These are phyloP conservation scores for Colletotrichum musae DNA, from an alignment of 2,329 filamentous ascomycete species.

Conservation along the genomic window DNA sequence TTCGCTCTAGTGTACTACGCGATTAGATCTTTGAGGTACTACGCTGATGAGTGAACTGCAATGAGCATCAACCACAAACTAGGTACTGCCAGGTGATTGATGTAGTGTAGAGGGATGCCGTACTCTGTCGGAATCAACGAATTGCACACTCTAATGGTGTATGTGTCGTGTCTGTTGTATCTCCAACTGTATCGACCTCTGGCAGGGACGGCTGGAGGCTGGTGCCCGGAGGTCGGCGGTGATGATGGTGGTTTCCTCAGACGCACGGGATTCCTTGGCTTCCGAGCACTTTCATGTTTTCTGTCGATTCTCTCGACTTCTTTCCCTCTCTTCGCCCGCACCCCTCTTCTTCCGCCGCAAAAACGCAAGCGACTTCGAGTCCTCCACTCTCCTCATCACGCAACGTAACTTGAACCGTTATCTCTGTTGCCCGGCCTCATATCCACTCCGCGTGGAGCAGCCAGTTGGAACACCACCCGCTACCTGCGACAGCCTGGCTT, in stretches of 20 bases:
- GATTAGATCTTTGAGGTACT: too few species aligned
- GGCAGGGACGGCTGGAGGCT: slow-evolving; percentile 2
- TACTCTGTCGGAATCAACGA: too few species aligned
- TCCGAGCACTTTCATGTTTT: slow-evolving; percentile 11
- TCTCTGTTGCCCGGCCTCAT: slow-evolving; percentile 29
- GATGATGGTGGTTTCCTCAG: not conserved
- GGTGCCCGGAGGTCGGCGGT: not conserved
- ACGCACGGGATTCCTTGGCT: slow-evolving; percentile 23
- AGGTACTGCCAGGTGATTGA: too few species aligned
- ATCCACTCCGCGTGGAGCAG: slow-evolving; percentile 34
- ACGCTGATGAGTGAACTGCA: too few species aligned
- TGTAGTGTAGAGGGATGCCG: too few species aligned
- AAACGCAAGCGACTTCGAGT: not conserved
- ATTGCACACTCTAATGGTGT: too few species aligned
- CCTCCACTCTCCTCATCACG: slow-evolving; percentile 26
- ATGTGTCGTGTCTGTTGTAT: not conserved
- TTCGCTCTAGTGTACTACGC: too few species aligned
- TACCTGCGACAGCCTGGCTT: slow-evolving; percentile 36
- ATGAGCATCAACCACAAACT: too few species aligned
- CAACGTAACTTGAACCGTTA: slow-evolving; percentile 31
- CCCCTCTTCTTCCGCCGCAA: not conserved
- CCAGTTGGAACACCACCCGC: slow-evolving; percentile 34
- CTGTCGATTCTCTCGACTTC: slow-evolving; percentile 7
- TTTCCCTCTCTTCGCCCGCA: not conserved
- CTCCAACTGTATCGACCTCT: slow-evolving; percentile 1